A percentile compares a stretch with the other conserved stretches of the same genome.
Conservation (phyloP, 805 yeast species). For the Wickerhamomyces subpelliculosus region DNA sequence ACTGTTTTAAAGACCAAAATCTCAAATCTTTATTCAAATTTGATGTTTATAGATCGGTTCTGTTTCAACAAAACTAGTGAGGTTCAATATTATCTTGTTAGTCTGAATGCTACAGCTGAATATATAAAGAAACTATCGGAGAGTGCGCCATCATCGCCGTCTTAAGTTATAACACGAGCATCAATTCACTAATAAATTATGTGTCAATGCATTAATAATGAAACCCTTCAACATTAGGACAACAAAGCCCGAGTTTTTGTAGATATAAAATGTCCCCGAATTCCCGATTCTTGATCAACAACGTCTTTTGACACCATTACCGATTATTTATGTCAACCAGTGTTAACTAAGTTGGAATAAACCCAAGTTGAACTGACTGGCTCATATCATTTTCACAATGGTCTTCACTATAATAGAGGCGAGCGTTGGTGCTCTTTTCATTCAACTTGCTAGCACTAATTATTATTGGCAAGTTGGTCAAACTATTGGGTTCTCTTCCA, state of each 20-base stretch:
- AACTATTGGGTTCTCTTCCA: constrained; percentile 41
- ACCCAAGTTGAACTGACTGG: no score
- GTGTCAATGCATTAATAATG: no score
- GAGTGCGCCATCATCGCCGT: no score
- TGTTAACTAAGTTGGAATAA: no score
- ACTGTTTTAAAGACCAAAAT: constrained; percentile 69
- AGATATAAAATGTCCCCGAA: no score
- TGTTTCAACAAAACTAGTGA: constrained; percentile 78
- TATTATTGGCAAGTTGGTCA: constrained; percentile 33
- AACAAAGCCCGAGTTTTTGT: no score
- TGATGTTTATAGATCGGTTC: constrained; percentile 80
- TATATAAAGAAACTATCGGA: constrained; percentile 60
- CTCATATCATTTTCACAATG: constrained; percentile 5
- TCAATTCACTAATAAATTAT: no score
- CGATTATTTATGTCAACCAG: no score
- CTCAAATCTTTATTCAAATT: constrained; percentile 61
- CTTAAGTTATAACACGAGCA: no score
- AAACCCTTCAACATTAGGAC: no score
- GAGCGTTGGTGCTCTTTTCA: constrained; percentile 37
- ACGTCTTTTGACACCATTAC: no score
- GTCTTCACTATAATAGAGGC: constrained; percentile 38
- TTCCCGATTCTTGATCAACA: no score
- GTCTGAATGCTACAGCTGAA: constrained; percentile 83
- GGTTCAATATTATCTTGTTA: constrained; percentile 82
- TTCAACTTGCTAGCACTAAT: constrained; percentile 39